Evolutionary conservation across 352 stramenopile genomes (phyloP).

Genomic region (Phytophthora constricta): DNA sequence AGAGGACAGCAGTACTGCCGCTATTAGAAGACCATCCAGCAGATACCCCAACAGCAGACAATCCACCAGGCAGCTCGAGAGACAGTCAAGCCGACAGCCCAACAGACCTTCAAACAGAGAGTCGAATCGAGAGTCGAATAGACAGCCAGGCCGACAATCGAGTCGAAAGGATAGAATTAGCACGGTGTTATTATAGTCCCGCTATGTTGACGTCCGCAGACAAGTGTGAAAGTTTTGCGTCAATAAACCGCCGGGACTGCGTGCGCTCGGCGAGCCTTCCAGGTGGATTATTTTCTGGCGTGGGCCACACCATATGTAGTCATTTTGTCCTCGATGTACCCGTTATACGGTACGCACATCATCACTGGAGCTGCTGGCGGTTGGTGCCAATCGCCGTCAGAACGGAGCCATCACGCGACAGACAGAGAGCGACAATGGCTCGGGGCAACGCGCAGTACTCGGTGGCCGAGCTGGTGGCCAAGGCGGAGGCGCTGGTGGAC

Average conservation of each 20-base stretch:
- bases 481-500: conserved; percentile 85
- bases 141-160: background rate
- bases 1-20: conserved; percentile 33
- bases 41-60: background rate
- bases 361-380: conserved; percentile 24
- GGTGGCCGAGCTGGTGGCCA: conserved; percentile 78
- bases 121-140: background rate
- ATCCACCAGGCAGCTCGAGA: background rate
- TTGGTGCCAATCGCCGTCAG: conserved; percentile 15
- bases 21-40: conserved; percentile 17
- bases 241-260: no score
- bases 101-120: background rate
- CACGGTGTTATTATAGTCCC: no score
- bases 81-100: background rate
- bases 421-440: conserved; percentile 37
- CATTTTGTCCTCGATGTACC: no score
- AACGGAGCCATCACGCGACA: conserved; percentile 15
- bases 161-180: background rate
- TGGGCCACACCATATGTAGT: no score
- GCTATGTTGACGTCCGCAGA: no score
- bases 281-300: background rate
- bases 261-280: no score
- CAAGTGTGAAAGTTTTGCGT: no score
- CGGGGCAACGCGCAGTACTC: conserved; percentile 48
- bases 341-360: no score